Conservation (phyloP, 192 early-diverging fungal genomes). For the Backusella morwellensis region DNA sequence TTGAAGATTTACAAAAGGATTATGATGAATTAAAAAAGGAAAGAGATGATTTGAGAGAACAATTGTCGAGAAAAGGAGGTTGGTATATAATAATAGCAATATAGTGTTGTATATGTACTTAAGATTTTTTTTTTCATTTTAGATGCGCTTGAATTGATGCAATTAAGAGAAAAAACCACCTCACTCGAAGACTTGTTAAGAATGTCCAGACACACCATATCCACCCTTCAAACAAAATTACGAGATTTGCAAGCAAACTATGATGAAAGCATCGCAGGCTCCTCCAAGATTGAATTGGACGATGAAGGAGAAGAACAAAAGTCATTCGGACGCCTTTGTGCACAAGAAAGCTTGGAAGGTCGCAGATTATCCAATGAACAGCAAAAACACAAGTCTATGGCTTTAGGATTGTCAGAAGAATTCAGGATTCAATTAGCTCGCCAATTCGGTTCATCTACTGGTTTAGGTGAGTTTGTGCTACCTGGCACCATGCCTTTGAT, state of each 20-base stretch:
- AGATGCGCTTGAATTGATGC: constrained; percentile 32
- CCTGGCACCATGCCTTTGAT: constrained; percentile 30
- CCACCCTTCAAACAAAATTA: constrained; percentile 67
- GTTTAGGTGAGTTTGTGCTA: constrained; percentile 24
- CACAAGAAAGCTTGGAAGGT: constrained; percentile 37
- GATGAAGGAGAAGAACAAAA: constrained; percentile 25
- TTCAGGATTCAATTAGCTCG: constrained; percentile 31
- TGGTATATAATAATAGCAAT: neutral
- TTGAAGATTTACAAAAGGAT: constrained; percentile 57
- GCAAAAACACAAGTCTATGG: constrained; percentile 8
- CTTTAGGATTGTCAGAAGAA: constrained; percentile 26
- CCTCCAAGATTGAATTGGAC: neutral
- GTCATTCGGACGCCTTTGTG: constrained; percentile 27
- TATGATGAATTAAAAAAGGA: constrained; percentile 58
- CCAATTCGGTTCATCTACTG: constrained; percentile 30
- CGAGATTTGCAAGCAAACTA: constrained; percentile 66
- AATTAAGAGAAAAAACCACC: constrained; percentile 48
- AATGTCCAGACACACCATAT: constrained; percentile 72
- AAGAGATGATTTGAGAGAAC: constrained; percentile 62
- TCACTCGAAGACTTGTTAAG: constrained; percentile 52
- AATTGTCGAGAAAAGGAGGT: constrained; percentile 64
- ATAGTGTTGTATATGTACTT: neutral
- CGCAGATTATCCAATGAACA: neutral
- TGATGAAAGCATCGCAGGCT: constrained; percentile 51
- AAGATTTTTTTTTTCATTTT: neutral